Conservation (phyloP, 2,329 filamentous ascomycete species). For the Mycosphaerella sp. region DNA sequence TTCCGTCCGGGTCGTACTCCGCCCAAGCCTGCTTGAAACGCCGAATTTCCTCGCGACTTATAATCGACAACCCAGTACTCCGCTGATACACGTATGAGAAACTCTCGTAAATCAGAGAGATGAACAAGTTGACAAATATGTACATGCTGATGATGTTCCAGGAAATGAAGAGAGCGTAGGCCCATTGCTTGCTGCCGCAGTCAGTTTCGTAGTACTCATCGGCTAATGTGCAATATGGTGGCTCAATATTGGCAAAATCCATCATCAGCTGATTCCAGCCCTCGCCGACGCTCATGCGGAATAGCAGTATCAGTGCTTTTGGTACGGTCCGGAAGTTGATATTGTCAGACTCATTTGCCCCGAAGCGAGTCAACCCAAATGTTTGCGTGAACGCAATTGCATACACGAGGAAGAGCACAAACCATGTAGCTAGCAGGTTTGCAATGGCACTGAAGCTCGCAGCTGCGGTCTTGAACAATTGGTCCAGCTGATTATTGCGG, state of each 20-base stretch:
- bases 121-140: constrained; percentile 96
- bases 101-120: constrained; percentile 97
- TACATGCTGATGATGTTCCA: constrained; percentile 99
- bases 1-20: constrained; percentile 84
- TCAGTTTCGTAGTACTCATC: constrained; percentile 76
- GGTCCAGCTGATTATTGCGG: constrained; percentile 91
- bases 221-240: constrained; percentile 72
- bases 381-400: constrained; percentile 95
- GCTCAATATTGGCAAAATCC: constrained; percentile 75
- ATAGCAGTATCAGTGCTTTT: constrained; percentile 86
- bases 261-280: constrained; percentile 98
- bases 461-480: constrained; percentile 97
- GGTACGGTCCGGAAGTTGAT: constrained; percentile 91
- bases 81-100: constrained; percentile 99
- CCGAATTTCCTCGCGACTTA: constrained; percentile 88
- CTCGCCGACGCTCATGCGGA: constrained; percentile 88
- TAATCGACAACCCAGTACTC: constrained; percentile 82
- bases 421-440: constrained; percentile 92
- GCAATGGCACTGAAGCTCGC: constrained; percentile 85
- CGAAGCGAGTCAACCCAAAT: constrained; percentile 90
- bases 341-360: constrained; percentile 63
- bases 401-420: constrained; percentile 92
- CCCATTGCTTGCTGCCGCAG: constrained; percentile 87
- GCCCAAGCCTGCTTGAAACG: constrained; percentile 99
- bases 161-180: constrained; percentile 78